Evolutionary conservation across 2,329 filamentous ascomycete species (phyloP).

Genomic region (Claviceps sp.): DNA sequence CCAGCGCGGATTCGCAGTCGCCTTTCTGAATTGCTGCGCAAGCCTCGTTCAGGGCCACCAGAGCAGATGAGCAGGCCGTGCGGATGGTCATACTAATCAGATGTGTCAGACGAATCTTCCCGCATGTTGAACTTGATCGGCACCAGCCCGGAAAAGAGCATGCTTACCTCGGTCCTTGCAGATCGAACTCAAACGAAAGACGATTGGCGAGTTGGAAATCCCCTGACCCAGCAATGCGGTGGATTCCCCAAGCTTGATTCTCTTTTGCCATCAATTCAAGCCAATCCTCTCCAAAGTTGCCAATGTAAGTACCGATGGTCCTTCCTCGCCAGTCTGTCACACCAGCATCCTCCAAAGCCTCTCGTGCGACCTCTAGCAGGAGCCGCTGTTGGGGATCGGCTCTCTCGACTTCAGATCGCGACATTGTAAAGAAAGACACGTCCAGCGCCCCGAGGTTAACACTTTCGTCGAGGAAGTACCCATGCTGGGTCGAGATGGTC

Average conservation of each 20-base stretch:
- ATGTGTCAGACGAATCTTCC: not conserved
- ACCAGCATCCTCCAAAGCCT: constrained; percentile 16
- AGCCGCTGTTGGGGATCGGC: constrained; percentile 19
- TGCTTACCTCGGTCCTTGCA: constrained; percentile 19
- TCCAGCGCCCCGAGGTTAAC: constrained; percentile 16
- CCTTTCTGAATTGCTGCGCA: constrained; percentile 16
- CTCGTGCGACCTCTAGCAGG: constrained; percentile 15
- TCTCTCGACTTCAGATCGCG: constrained; percentile 12
- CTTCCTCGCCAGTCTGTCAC: constrained; percentile 12
- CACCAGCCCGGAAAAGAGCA: not conserved
- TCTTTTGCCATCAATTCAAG: constrained; percentile 9
- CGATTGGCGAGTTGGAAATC: constrained; percentile 19
- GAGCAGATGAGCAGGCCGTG: constrained; percentile 26
- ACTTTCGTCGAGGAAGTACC: constrained; percentile 15
- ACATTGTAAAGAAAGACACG: constrained; percentile 19
- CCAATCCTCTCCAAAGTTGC: constrained; percentile 19
- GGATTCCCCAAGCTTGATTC: constrained; percentile 8
- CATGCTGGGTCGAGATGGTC: constrained; percentile 8
- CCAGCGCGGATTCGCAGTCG: constrained; percentile 16
- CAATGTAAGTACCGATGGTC: constrained; percentile 17
- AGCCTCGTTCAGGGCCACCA: constrained; percentile 23
- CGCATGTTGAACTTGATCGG: not conserved
- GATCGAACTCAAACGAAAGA: constrained; percentile 18
- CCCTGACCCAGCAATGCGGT: constrained; percentile 12
- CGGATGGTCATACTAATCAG: constrained; percentile 15